These are phyloP conservation scores for Arthroderma sp. DNA, from an alignment of 2,329 filamentous ascomycete species.

Conservation along the genomic window DNA sequence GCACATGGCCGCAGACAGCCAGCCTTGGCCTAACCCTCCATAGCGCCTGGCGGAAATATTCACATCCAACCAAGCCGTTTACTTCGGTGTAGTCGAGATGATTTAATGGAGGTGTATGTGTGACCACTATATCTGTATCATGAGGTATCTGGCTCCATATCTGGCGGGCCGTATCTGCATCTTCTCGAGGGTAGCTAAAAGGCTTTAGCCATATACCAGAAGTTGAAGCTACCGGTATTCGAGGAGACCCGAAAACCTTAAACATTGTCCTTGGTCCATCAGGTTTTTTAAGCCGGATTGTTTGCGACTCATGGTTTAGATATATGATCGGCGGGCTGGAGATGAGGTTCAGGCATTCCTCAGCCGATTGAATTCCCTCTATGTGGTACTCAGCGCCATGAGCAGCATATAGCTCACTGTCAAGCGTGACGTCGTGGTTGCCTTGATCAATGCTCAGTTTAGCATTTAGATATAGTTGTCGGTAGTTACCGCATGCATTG, in stretches of 20 bases:
- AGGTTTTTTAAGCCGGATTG: conserved; percentile 31
- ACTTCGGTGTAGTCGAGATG: conserved; percentile 32
- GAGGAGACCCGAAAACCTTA: conserved; percentile 47
- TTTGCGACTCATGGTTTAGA: conserved; percentile 36
- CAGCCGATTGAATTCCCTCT: conserved; percentile 30
- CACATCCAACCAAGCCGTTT: conserved; percentile 34
- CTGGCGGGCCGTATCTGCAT: conserved; percentile 23
- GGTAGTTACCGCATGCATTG: too few species aligned
- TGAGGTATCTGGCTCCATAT: conserved; percentile 40
- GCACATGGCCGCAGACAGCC: conserved; percentile 47
- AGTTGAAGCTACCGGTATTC: conserved; percentile 32
- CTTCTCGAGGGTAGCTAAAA: conserved; percentile 36
- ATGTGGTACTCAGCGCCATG: conserved; percentile 32
- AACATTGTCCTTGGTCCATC: conserved; percentile 37
- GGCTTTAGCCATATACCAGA: conserved; percentile 28
- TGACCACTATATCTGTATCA: conserved; percentile 42
- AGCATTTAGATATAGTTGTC: too few species aligned
- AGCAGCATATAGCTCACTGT: conserved; percentile 34
- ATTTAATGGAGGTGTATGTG: conserved; percentile 42
- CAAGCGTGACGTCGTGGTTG: conserved; percentile 46
- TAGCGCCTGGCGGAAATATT: conserved; percentile 32
- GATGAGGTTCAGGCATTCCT: conserved; percentile 33
- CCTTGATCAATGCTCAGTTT: conserved; percentile 23
- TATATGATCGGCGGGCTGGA: conserved; percentile 29
- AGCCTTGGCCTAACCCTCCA: conserved; percentile 37